phyloP scores from a whole-genome alignment of 164 flowering plant genomes.

The Dillenia suffruticosa region DNA sequence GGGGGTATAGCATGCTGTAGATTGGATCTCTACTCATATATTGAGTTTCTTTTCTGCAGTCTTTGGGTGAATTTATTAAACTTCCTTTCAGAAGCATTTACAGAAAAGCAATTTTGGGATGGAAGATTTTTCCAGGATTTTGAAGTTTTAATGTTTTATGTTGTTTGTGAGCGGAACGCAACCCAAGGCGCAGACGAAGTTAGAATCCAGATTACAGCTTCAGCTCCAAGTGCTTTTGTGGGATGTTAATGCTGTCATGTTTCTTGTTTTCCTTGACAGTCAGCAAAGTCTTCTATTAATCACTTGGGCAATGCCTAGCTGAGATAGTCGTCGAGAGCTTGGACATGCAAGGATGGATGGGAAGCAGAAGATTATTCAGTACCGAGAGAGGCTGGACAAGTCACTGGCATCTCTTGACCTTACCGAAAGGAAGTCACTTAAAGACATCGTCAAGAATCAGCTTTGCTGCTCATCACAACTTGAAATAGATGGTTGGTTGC shows the following conservation, averaged over 20 bases:
- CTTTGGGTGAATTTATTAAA: too few relatives aligned
- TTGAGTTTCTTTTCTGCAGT: too few relatives aligned
- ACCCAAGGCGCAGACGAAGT: too few relatives aligned
- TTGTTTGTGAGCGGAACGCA: too few relatives aligned
- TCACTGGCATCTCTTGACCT: conserved; percentile 66
- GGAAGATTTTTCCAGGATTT: too few relatives aligned
- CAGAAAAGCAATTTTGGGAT: too few relatives aligned
- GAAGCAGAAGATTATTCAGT: conserved; percentile 39
- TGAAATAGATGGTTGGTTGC: conserved; percentile 37
- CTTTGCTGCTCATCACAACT: conserved; percentile 36
- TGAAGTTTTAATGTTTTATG: too few relatives aligned
- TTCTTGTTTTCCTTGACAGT: not conserved
- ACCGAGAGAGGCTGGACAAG: conserved; percentile 62
- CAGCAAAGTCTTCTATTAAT: not conserved
- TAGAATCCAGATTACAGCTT: not conserved
- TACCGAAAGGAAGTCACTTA: conserved; percentile 37
- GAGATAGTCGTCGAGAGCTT: conserved; percentile 1
- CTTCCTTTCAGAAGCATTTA: too few relatives aligned
- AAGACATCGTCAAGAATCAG: conserved; percentile 55
- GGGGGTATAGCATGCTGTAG: too few relatives aligned
- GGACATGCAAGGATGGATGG: conserved; percentile 47
- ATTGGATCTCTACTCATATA: too few relatives aligned
- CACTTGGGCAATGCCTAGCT: not conserved
- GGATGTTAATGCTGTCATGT: not conserved
- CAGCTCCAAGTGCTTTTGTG: not conserved